Evolutionary conservation across 371 early-diverging fungal genomes (phyloP).

Genomic region (Chytridiales sp.): DNA sequence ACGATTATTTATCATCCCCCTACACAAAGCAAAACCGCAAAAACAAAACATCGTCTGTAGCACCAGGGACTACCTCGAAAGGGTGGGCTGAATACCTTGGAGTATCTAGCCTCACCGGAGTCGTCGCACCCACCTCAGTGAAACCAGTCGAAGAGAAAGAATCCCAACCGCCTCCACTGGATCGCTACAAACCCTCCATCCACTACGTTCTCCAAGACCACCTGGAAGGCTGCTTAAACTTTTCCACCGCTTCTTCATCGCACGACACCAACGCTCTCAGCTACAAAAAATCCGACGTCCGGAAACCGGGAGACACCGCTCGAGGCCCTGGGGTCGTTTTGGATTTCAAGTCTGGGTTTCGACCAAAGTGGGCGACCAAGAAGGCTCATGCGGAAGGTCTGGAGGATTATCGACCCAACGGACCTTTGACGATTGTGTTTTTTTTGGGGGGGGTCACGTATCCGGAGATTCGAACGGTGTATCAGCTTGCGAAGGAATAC

Average conservation of each 20-base stretch:
- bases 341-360: slow-evolving; percentile 11
- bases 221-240: slow-evolving; percentile 4
- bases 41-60: too few species aligned
- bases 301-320: background rate
- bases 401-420: slow-evolving; percentile 44
- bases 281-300: too few species aligned
- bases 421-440: slow-evolving; percentile 69
- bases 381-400: slow-evolving; percentile 3
- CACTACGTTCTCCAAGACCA: slow-evolving; percentile 15
- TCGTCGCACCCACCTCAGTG: too few species aligned
- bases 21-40: too few species aligned
- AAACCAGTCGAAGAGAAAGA: too few species aligned
- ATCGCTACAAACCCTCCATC: slow-evolving; percentile 17
- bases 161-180: too few species aligned
- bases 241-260: too few species aligned
- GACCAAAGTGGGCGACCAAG: slow-evolving; percentile 18
- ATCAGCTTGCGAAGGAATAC: slow-evolving; percentile 68
- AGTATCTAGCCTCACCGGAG: too few species aligned
- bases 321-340: slow-evolving; percentile 15
- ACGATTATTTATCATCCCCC: too few species aligned
- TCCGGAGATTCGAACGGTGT: slow-evolving; percentile 82
- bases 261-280: too few species aligned
- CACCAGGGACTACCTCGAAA: too few species aligned
- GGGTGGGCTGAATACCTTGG: too few species aligned
- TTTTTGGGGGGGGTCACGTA: slow-evolving; percentile 90